A percentile compares a stretch with the other conserved stretches of the same genome.
These are phyloP conservation scores for Mortierella antarctica DNA, from an alignment of 192 early-diverging fungal genomes.

Conservation along the genomic window DNA sequence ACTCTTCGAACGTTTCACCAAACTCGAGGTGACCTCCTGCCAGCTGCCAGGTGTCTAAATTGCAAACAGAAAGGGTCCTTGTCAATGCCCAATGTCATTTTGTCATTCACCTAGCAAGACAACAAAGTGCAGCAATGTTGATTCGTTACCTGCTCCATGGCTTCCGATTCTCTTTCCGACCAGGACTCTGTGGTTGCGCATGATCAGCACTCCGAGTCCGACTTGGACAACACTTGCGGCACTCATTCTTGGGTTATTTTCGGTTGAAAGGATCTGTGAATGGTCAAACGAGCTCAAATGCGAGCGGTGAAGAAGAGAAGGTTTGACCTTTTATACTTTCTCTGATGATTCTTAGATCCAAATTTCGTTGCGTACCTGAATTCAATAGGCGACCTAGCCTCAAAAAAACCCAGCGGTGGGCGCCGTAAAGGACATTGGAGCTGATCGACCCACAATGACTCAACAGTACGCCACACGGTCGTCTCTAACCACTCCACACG, in stretches of 20 bases:
- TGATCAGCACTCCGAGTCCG: slow-evolving; percentile 42
- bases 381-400: too few relatives aligned
- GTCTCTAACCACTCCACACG: neutral
- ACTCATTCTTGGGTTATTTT: neutral
- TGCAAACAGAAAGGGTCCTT: neutral
- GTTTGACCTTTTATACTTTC: neutral
- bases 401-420: too few relatives aligned
- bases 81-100: neutral
- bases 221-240: slow-evolving; percentile 32
- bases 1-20: slow-evolving; percentile 63
- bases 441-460: too few relatives aligned
- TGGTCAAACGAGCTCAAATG: neutral
- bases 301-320: neutral
- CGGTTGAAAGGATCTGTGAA: neutral
- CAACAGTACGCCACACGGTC: too few relatives aligned
- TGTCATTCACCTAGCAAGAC: neutral
- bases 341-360: neutral
- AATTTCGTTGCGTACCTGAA: too few relatives aligned
- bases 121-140: slow-evolving; percentile 12
- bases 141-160: slow-evolving; percentile 60
- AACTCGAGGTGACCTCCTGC: slow-evolving; percentile 70
- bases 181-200: slow-evolving; percentile 46
- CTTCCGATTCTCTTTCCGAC: slow-evolving; percentile 66
- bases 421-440: too few relatives aligned
- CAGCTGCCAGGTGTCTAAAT: slow-evolving; percentile 56